Base-by-base conservation (phyloP, 1,284 basidiomycete species). In the Naganishia sp. region DNA sequence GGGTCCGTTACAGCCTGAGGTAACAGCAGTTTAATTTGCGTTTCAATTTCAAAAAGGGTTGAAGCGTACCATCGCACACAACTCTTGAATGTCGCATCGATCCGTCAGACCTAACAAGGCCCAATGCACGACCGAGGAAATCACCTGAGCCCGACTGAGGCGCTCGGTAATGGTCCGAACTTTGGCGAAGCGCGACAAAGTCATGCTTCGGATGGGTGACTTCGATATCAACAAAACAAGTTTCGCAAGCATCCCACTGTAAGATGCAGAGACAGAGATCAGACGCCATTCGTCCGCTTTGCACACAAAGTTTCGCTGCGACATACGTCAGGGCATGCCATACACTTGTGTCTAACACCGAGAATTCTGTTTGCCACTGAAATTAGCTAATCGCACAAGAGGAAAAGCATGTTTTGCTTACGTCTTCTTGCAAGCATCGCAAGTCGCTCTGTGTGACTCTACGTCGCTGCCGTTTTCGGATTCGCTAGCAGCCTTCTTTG, bases 151-250 rank as follows among this genome's bases (percentile, higher is more conserved):
- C 48, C n/a, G 36, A 15, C 18, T 28, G 7, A 50, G 72, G 71
- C 86, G 85, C 72, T 87, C 84, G 69, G 86, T 82, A 46, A 16
- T 56, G 18, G n/a, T 49, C 48, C 23, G 55, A 42, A 43, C 23
- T 45, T 2, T 57, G 16, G 21, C 44, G 60, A 10, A 94, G 79
- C 75, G 84, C 87, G 39, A 89, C 87, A 74, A 94, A 94, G 7
- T 84, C 81, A 75, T 94, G 92, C 31, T 77, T 74, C 1, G 91
- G 91, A 75, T 94, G 92, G 59, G 90, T 88, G 9, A 78, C 70
- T 0, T 85, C 85, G 68, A 93, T 70, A 4, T 71, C 88, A 66
- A 80, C 81, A 75, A 88, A 89, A 79, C 92, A 94, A 9, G 82
- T 76, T 31, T 78, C 74, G 75, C 92, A 94, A 36, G 86, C 85